phyloP scores from a whole-genome alignment of 1,284 basidiomycete genomes.

The Sporisorium sorghi region DNA sequence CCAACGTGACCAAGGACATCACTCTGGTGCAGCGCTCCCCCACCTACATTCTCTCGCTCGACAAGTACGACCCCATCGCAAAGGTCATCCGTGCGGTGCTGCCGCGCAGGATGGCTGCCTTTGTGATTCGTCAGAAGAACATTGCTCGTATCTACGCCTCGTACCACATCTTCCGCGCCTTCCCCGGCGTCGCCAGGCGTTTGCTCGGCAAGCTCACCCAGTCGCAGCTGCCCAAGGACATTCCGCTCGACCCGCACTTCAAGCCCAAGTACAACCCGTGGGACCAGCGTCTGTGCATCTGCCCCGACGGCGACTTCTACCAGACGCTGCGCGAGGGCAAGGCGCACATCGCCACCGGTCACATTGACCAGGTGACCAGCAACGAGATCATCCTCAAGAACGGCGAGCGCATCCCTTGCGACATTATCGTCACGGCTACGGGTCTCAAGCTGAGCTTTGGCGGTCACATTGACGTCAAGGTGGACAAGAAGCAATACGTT shows the following conservation, averaged over 20 bases:
- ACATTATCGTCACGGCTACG: constrained; percentile 68
- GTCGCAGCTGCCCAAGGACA: constrained; percentile 55
- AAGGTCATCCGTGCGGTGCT: constrained; percentile 58
- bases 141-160: constrained; percentile 61
- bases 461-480: constrained; percentile 51
- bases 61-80: constrained; percentile 55
- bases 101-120: constrained; percentile 40
- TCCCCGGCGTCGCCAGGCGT: constrained; percentile 56
- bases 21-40: constrained; percentile 69
- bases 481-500: constrained; percentile 65
- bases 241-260: constrained; percentile 69
- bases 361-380: constrained; percentile 62
- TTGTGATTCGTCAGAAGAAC: constrained; percentile 56
- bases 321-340: constrained; percentile 61
- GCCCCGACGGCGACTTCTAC: constrained; percentile 69
- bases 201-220: constrained; percentile 49
- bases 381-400: constrained; percentile 61
- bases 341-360: constrained; percentile 65
- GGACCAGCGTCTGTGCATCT: constrained; percentile 68
- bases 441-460: constrained; percentile 64
- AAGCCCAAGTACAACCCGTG: constrained; percentile 68
- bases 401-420: constrained; percentile 62
- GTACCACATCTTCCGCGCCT: constrained; percentile 62
- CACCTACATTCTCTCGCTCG: constrained; percentile 63
- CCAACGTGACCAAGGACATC: constrained; percentile 53